A percentile compares a stretch with the other conserved stretches of the same genome.
phyloP scores from a whole-genome alignment of 495 filamentous ascomycete genomes.

The Aspergillus baeticus region DNA sequence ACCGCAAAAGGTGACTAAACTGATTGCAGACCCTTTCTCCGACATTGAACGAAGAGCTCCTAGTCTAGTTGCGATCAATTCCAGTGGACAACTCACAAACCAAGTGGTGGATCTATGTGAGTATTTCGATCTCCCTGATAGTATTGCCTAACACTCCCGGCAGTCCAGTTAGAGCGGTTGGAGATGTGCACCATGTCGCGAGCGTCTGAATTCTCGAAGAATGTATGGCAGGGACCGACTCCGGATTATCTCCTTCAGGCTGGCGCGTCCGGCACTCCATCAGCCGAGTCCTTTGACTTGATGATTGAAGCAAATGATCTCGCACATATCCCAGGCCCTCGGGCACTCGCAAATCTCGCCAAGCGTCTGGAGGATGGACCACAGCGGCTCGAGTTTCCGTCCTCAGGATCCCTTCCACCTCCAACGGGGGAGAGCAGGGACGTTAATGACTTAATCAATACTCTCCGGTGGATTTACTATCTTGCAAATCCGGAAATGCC shows the following conservation, averaged over 20 bases:
- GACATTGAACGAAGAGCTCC: constrained; percentile 72
- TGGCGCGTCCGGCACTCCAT: constrained; percentile 19
- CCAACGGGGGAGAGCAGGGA: constrained; percentile 77
- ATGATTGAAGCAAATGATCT: constrained; percentile 85
- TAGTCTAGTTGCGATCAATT: constrained; percentile 71
- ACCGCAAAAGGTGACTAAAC: constrained; percentile 14
- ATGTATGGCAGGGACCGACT: constrained; percentile 89
- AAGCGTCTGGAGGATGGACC: constrained; percentile 54
- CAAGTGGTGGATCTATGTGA: constrained; percentile 84
- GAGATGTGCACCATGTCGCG: constrained; percentile 95
- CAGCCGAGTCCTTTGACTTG: constrained; percentile 57
- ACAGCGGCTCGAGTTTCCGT: constrained; percentile 80
- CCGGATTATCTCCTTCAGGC: constrained; percentile 59
- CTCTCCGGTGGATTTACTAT: constrained; percentile 85
- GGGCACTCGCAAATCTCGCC: constrained; percentile 56
- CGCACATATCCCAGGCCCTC: constrained; percentile 61
- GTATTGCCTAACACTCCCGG: constrained; percentile 17
- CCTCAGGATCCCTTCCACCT: constrained; percentile 83
- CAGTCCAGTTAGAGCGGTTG: constrained; percentile 77
- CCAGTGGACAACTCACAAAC: constrained; percentile 68
- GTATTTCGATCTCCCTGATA: constrained; percentile 20
- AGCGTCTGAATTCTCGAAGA: constrained; percentile 80
- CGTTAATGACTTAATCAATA: constrained; percentile 78
- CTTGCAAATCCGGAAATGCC: constrained; percentile 59
- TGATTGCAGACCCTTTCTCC: constrained; percentile 60